A percentile compares a stretch with the other conserved stretches of the same genome.
Conservation (phyloP, 2,329 filamentous ascomycete genomes). For the Elsinoe batatas region DNA sequence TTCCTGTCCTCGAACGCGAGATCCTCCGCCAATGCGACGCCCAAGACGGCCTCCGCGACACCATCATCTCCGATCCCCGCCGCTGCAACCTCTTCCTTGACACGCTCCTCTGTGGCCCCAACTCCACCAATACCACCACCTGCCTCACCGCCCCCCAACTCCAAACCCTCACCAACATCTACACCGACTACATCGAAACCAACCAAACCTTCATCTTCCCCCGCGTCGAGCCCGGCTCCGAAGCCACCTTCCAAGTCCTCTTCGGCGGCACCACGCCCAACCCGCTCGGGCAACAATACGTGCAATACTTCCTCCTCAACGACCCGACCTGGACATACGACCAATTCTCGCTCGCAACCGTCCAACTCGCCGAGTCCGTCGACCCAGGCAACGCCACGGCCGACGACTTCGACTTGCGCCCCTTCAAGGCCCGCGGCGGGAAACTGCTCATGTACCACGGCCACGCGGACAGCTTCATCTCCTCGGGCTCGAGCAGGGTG, state of each 20-base stretch:
- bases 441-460: slow-evolving; percentile 37
- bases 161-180: slow-evolving; percentile 33
- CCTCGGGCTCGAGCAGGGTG: slow-evolving; percentile 41
- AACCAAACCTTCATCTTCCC: slow-evolving; percentile 36
- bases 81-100: slow-evolving; percentile 38
- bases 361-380: slow-evolving; percentile 30
- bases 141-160: slow-evolving; percentile 40
- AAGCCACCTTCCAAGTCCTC: slow-evolving; percentile 29
- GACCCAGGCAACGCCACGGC: slow-evolving; percentile 43
- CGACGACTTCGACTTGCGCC: slow-evolving; percentile 37
- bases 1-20: slow-evolving; percentile 36
- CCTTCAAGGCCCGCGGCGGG: slow-evolving; percentile 35
- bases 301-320: slow-evolving; percentile 34
- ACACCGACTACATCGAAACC: slow-evolving; percentile 32
- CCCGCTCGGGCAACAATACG: slow-evolving; percentile 30
- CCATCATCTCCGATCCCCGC: slow-evolving; percentile 40
- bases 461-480: slow-evolving; percentile 38
- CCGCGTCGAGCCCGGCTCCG: slow-evolving; percentile 30
- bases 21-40: slow-evolving; percentile 43
- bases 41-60: slow-evolving; percentile 41
- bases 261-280: slow-evolving; percentile 30
- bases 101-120: slow-evolving; percentile 30
- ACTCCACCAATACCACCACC: slow-evolving; percentile 20
- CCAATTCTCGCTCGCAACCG: slow-evolving; percentile 31
- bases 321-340: slow-evolving; percentile 31